Evolutionary conservation across 768 basidiomycete genomes (phyloP), one percentile per base, ranked within the genome.

Genomic region (Termitomyces eurrhizus): DNA sequence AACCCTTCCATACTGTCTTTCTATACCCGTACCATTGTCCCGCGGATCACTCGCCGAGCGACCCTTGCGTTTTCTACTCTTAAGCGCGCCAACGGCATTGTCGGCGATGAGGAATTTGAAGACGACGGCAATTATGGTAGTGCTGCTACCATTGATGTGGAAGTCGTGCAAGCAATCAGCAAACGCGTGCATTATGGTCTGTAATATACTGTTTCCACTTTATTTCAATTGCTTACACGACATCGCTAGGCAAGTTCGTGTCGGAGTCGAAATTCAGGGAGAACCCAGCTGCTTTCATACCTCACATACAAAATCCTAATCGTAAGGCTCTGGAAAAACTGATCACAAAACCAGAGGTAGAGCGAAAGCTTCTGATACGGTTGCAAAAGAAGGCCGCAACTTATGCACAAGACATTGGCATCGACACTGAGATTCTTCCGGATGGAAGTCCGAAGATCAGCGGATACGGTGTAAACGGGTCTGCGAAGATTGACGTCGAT

Each of bases 61-160:
- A 92, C 92, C 0, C 71, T 87, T 37, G 68, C 77, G n/a, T 78
- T 93, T 35, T 82, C 89, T 32, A 78, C 84, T 8, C 74, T 76
- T 49, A 92, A 89, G 66, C 86, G 87, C 33, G 83, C 84, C 1
- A 78, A 80, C 51, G 90, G 90, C 12, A 85, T 91, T 66, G 72
- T 71, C 16, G 87, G 86, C 2, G 83, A 85, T 62, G 85, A 80
- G 24, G 89, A 91, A 70, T 84, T 79, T 69, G 88, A 94, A 64
- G 95, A 98, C 71, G 97, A 99, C 68, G 95, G 95, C 33, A 99
- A 99, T 74, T 97, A 99, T 70, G 97, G 97, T 18, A 95, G 92
- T 70, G 89, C 94, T 0, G 93, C 94, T 1, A 95, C 92, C 33
- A 84, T 97, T 60, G 97, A 99, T 69, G 85, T 99, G 32, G 95